Conservation (phyloP, 2,329 filamentous ascomycete species). For the Daldinia sp. region DNA sequence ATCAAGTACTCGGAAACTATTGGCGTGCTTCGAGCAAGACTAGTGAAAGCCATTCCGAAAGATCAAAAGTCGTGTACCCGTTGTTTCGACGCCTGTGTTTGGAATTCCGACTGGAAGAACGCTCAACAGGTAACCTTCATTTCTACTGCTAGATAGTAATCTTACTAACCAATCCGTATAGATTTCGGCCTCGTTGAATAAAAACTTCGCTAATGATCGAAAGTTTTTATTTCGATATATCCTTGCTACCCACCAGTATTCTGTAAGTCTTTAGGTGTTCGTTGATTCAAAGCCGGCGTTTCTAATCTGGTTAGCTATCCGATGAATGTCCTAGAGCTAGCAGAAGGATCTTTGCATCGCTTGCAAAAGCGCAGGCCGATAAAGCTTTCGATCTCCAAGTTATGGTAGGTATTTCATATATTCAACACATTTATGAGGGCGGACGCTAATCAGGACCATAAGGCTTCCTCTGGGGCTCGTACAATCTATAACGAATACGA, state of each 20-base stretch:
- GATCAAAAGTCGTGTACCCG: constrained; percentile 52
- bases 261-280: constrained; percentile 50
- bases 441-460: neutral
- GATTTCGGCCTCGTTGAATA: constrained; percentile 64
- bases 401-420: constrained; percentile 12
- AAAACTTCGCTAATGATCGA: constrained; percentile 58
- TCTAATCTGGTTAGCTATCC: constrained; percentile 31
- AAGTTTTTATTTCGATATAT: constrained; percentile 64
- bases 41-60: constrained; percentile 62
- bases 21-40: constrained; percentile 58
- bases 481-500: constrained; percentile 34
- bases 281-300: neutral
- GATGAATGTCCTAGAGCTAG: constrained; percentile 54
- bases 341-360: constrained; percentile 59
- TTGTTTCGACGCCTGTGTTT: constrained; percentile 62
- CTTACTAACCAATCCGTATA: constrained; percentile 40
- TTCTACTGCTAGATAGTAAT: neutral
- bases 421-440: neutral
- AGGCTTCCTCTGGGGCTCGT: constrained; percentile 25
- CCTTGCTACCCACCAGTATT: constrained; percentile 60
- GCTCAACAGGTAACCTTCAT: constrained; percentile 60
- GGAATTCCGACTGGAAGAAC: constrained; percentile 63
- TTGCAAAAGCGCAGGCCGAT: constrained; percentile 49
- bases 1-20: constrained; percentile 57
- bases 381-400: constrained; percentile 39